These are phyloP conservation scores for Aspergillus latus DNA, from an alignment of 2,329 filamentous ascomycete genomes.

Conservation along the genomic window DNA sequence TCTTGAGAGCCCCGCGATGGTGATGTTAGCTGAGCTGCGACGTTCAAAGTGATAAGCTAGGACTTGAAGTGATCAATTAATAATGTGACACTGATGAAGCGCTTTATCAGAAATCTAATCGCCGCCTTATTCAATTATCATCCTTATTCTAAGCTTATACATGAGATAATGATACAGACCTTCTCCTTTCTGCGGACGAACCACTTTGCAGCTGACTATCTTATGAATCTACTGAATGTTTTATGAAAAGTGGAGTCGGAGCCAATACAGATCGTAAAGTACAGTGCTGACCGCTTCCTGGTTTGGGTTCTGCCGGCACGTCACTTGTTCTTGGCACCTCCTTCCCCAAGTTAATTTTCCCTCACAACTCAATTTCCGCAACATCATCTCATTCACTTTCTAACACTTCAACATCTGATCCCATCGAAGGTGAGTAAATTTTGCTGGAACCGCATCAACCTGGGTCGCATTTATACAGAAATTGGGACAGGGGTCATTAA, in stretches of 20 bases:
- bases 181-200: no score
- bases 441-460: constrained; percentile 8
- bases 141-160: no score
- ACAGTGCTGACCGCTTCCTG: constrained; percentile 14
- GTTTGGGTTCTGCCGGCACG: constrained; percentile 17
- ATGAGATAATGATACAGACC: no score
- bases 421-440: constrained; percentile 17
- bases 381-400: constrained; percentile 1
- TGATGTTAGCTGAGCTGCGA: no score
- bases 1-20: no score
- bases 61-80: no score
- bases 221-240: background rate
- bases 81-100: no score
- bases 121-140: no score
- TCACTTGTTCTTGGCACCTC: background rate
- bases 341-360: constrained; percentile 19
- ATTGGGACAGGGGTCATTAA: no score
- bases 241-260: background rate
- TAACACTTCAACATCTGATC: constrained; percentile 10
- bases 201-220: no score
- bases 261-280: background rate
- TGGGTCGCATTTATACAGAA: constrained; percentile 1
- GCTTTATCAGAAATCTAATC: no score
- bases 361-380: background rate
- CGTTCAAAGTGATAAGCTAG: no score